Evolutionary conservation across 2,329 filamentous ascomycete species (phyloP).

Genomic region (Talaromyces sp.): DNA sequence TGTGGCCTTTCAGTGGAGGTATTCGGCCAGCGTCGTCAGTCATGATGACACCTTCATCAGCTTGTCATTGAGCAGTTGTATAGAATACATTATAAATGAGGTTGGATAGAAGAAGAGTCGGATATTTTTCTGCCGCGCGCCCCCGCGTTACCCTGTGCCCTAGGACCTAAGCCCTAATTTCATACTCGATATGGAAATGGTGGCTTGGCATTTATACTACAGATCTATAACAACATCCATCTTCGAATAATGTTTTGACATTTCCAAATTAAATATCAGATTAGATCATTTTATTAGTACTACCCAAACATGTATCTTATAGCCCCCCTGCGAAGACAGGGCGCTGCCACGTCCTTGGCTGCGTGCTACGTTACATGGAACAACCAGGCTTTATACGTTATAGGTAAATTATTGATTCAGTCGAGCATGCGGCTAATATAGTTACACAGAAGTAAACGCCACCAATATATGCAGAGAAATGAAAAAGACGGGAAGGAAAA

Average conservation of each 20-base stretch:
- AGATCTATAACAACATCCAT: too few relatives aligned
- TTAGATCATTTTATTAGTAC: background rate
- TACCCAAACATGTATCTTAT: background rate
- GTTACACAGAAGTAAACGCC: background rate
- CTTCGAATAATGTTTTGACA: too few relatives aligned
- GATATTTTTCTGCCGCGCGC: background rate
- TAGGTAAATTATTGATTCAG: conserved; percentile 13
- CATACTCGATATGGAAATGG: background rate
- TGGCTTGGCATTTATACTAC: background rate
- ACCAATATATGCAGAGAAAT: background rate
- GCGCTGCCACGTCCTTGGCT: background rate
- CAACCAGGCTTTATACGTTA: background rate
- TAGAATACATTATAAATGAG: background rate
- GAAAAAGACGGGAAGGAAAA: background rate
- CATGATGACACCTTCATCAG: background rate
- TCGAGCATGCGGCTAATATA: background rate
- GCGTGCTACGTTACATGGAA: background rate
- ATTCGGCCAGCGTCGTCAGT: conserved; percentile 12
- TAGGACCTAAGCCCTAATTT: conserved; percentile 21
- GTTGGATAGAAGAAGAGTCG: background rate
- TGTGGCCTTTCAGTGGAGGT: conserved; percentile 26
- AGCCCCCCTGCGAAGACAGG: background rate
- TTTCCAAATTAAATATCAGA: background rate
- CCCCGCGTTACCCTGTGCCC: conserved; percentile 16
- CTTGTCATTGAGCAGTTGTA: too few relatives aligned